These are phyloP conservation scores for Fusarium neocosmosporiellum DNA, from an alignment of 2,329 filamentous ascomycete species.

Conservation along the genomic window DNA sequence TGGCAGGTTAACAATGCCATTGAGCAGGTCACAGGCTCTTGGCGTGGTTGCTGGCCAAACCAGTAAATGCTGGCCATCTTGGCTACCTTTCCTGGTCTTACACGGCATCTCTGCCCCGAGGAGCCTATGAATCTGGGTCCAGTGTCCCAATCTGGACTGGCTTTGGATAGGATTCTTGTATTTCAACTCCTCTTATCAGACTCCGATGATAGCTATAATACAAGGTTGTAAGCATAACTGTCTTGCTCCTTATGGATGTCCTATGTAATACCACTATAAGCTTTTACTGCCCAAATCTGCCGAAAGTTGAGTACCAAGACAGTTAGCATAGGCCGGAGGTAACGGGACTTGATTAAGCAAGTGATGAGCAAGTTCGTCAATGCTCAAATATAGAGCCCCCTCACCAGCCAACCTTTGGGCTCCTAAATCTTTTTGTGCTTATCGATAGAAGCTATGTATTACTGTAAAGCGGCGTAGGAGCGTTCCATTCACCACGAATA, in stretches of 20 bases:
- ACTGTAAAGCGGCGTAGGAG: no score
- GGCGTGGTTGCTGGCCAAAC: background rate
- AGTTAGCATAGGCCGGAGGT: background rate
- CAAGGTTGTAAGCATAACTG: background rate
- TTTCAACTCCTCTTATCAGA: background rate
- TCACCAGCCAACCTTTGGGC: no score
- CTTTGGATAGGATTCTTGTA: background rate
- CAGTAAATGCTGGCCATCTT: background rate
- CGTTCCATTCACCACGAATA: no score
- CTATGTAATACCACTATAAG: background rate
- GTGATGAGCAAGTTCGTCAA: background rate
- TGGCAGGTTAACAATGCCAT: background rate
- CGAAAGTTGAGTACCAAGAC: no score
- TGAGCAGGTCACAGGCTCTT: background rate
- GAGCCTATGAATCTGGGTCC: no score
- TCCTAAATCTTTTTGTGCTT: no score
- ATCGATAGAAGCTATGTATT: no score
- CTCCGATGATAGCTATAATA: background rate
- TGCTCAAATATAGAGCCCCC: no score
- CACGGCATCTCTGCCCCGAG: background rate
- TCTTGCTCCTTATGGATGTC: no score
- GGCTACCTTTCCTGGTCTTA: background rate
- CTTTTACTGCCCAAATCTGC: background rate
- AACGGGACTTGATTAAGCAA: background rate
- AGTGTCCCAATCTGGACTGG: background rate